Evolutionary conservation across 116 monocot genomes (phyloP).

Genomic region (Dioscorea cayenensis): DNA sequence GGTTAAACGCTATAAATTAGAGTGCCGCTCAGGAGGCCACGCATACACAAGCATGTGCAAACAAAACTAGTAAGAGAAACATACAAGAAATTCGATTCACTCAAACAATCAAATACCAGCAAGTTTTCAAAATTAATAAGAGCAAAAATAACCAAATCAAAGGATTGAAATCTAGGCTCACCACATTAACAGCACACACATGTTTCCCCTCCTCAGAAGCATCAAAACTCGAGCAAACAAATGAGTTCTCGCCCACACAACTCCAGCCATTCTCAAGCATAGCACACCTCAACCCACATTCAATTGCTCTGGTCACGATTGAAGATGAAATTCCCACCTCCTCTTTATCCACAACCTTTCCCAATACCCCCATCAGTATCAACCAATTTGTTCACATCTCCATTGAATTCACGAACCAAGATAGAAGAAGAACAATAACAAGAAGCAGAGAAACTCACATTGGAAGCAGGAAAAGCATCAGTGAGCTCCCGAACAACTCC

Average conservation of each 20-base stretch:
- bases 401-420: too few species aligned
- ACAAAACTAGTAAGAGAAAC: too few species aligned
- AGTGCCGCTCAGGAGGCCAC: too few species aligned
- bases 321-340: constrained; percentile 29
- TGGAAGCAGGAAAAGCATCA: constrained; percentile 9
- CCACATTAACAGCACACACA: constrained; percentile 54
- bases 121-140: too few species aligned
- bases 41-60: too few species aligned
- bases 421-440: neutral
- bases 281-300: constrained; percentile 43
- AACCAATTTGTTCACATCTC: neutral
- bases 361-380: neutral
- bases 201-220: constrained; percentile 42
- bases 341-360: constrained; percentile 56
- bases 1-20: too few species aligned
- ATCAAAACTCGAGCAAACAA: constrained; percentile 49
- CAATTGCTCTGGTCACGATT: constrained; percentile 46
- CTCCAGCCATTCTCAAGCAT: constrained; percentile 56
- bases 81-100: too few species aligned
- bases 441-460: constrained; percentile 25
- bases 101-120: too few species aligned
- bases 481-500: constrained; percentile 34
- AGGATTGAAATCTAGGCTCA: constrained; percentile 5
- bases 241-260: constrained; percentile 43
- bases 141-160: too few species aligned